Evolutionary conservation across 176 grass and related monocot species (phyloP), one percentile per base, ranked within the genome.

Genomic region (Carex kokanica): DNA sequence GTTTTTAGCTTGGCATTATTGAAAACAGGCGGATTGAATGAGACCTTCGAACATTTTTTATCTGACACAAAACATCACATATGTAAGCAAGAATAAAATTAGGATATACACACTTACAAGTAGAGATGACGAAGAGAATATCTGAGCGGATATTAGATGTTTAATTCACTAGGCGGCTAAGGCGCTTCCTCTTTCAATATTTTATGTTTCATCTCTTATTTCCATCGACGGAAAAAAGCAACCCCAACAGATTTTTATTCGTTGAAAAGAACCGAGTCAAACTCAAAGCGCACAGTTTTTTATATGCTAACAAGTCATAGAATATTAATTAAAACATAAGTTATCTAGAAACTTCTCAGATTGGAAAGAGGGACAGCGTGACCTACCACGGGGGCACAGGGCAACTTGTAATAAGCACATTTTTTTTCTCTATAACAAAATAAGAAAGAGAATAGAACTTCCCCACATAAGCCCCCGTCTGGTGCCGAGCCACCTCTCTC

Each of bases 401-500:
- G 24, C 69, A 52, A 21, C 72, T 77, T 77, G 21, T 77, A 74
- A 29, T 54, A 23, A 53, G 5, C 72, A 77, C 72, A 77, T 77
- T 18, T 77, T 27, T 55, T 55, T 20, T 55, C 11, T 60, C 16
- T 52, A 12, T 51, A 47, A 13, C 41, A 55, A 53, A 56, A 77
- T 16, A 56, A 13, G 43, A 74, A 77, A 77, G 73, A 31, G 24
- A 77, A 20, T 23, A 21, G 13, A 32, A 55, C 13, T 77, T 75
- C 38, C 47, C 45, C 47, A 54, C 11, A 16, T 29, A 14, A 25
- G 47, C 72, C 27, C 72, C 29, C 20, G 20, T 23, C 47, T 5
- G n/a, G 9, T 13, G 4, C 70, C 51, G 25, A 74, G 51, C 41
- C 2, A 38, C 40, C 21, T 6, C 68, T 18, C 17, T n/a, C 40